These are phyloP conservation scores for Aspergillus costaricaensis DNA, from an alignment of 2,329 filamentous ascomycete genomes.

Conservation along the genomic window DNA sequence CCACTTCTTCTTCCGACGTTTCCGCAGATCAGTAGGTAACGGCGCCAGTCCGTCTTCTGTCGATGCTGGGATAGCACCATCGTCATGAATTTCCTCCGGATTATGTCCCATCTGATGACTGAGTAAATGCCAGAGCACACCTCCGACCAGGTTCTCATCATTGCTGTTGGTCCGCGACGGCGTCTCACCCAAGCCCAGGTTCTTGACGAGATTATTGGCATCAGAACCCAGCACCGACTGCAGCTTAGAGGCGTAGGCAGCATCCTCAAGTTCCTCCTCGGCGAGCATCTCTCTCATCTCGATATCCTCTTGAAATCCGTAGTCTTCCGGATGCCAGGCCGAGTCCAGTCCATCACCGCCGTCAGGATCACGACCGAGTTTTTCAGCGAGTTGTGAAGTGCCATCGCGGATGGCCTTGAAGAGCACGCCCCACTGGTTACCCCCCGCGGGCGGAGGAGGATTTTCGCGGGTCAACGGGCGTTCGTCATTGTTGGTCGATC, in stretches of 20 bases:
- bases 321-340: constrained; percentile 8
- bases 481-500: constrained; percentile 3
- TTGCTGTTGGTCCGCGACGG: neutral
- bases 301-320: constrained; percentile 6
- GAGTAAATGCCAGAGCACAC: constrained; percentile 6
- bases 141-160: neutral
- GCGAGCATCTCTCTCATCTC: constrained; percentile 8
- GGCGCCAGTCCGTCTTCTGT: constrained; percentile 5
- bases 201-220: neutral
- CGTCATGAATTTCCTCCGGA: neutral
- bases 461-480: constrained; percentile 4
- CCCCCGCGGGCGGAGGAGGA: neutral
- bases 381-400: constrained; percentile 5
- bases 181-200: neutral
- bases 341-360: constrained; percentile 7
- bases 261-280: neutral
- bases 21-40: constrained; percentile 2
- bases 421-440: constrained; percentile 3
- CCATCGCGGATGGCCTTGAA: constrained; percentile 7
- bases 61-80: neutral
- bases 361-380: constrained; percentile 7
- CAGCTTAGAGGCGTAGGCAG: neutral
- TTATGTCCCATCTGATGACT: constrained; percentile 8
- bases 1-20: constrained; percentile 16
- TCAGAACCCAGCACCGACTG: constrained; percentile 1